Percentiles rank a stretch among this genome's conserved stretches.
Conservation (phyloP, 2,329 filamentous ascomycete species). For the Plectosphaerella plurivora region DNA sequence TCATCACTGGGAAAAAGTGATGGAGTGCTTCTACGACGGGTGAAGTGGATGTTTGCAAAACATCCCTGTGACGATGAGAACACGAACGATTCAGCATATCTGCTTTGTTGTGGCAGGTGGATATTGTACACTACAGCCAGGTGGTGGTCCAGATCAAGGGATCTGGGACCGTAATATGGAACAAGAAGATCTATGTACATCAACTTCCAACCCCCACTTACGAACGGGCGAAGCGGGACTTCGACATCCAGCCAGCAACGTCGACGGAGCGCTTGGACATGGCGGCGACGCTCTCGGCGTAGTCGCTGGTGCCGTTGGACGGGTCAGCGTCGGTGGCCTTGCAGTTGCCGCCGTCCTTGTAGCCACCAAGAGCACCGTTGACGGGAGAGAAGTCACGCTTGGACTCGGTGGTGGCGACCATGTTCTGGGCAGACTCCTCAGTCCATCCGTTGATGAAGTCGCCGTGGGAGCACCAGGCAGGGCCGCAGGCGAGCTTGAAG, state of each 20-base stretch:
- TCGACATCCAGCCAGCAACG: conserved; percentile 8
- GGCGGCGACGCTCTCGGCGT: conserved; percentile 25
- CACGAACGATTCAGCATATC: too few species aligned
- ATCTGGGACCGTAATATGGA: too few species aligned
- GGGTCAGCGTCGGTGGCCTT: conserved; percentile 34
- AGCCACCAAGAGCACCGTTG: conserved; percentile 26
- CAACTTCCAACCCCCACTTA: neutral
- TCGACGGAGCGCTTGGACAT: conserved; percentile 13
- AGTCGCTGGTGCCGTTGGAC: conserved; percentile 32
- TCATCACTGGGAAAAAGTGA: too few species aligned
- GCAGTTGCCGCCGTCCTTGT: conserved; percentile 21
- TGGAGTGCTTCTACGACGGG: too few species aligned
- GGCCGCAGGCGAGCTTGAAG: conserved; percentile 35
- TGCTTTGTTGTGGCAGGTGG: too few species aligned
- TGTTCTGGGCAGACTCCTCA: conserved; percentile 31
- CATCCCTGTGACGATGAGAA: too few species aligned
- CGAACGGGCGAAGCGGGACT: conserved; percentile 8
- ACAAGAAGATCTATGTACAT: neutral
- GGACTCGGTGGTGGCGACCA: conserved; percentile 28
- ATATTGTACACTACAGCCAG: too few species aligned
- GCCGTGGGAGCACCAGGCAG: conserved; percentile 37
- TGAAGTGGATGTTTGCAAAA: too few species aligned
- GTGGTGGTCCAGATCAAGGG: too few species aligned
- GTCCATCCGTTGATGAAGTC: conserved; percentile 47
- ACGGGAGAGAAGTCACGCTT: conserved; percentile 33